Evolutionary conservation across 805 yeast species (phyloP), one percentile per base, ranked within the genome.

Genomic region (Cyberlindnera samutprakarnensis): DNA sequence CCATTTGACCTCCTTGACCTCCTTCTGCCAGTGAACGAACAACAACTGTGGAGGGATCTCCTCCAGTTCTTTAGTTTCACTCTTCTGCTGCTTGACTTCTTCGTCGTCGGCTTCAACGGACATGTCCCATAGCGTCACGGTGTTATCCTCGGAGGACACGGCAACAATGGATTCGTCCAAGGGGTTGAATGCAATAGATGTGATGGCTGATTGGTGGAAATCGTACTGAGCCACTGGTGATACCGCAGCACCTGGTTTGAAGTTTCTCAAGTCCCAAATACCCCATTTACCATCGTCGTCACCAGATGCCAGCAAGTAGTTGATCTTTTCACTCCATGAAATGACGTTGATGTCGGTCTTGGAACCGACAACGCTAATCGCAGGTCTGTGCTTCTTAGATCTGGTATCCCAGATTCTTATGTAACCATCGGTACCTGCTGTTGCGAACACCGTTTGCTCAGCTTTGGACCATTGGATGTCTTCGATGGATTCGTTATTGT

Each of bases 81-180:
- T 70, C 47, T 75, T 72, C 61, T 90, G 96, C 51, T 80, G 82
- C 36, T 83, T 76, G 44, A 90, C 82, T 60, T 90, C 98, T 54
- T 90, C 97, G 54, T 92, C 97, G 57, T 88, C 98, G 4, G 97
- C 97, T 63, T 92, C 98, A 12, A 92, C 98, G 10, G 96, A 90
- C 56, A 92, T 69, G 64, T 92, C 98, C 98, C 98, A 92, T 44
- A 92, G 64, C 2, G 96, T 87, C 7, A 92, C 96, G 6, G 97
- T 92, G 57, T 87, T 87, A 59, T 92, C 98, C 55, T 88, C 97
- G 1, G 95, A 84, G 4, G 94, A 87, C 13, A 90, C 96, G 2
- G 97, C 97, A 33, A 92, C 72, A 41, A 88, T 86, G 1, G 96
- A 85, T 60, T 92, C 98, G 56, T 92, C 98, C 43, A 79, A 66